These are phyloP conservation scores for Elsinoe perseae DNA, from an alignment of 2,329 filamentous ascomycete species.

Conservation along the genomic window DNA sequence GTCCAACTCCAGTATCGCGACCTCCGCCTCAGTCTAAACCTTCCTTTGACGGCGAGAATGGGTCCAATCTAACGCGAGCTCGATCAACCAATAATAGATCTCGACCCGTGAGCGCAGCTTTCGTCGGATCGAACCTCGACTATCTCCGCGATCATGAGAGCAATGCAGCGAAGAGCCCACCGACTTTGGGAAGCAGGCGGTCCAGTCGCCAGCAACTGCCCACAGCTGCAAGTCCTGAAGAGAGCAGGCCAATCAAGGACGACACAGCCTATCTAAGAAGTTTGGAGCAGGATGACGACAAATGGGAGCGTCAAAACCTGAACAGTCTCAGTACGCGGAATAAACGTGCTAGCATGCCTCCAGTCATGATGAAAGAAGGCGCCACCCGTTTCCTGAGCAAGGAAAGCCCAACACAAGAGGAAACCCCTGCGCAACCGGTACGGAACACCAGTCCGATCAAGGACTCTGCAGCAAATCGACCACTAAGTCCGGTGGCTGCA, in stretches of 20 bases:
- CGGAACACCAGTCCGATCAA: conserved; percentile 39
- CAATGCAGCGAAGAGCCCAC: conserved; percentile 24
- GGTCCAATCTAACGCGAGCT: conserved; percentile 51
- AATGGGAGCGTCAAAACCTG: conserved; percentile 32
- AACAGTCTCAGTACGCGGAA: conserved; percentile 51
- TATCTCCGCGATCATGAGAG: conserved; percentile 71
- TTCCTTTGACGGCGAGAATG: conserved; percentile 54
- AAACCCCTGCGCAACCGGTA: neutral
- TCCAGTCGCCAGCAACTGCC: conserved; percentile 26
- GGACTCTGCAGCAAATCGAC: neutral
- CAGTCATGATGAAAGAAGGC: conserved; percentile 33
- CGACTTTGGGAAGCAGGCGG: conserved; percentile 27
- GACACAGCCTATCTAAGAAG: conserved; percentile 77
- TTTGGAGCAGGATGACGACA: conserved; percentile 54
- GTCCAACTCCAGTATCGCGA: conserved; percentile 48
- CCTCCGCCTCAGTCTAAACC: conserved; percentile 65
- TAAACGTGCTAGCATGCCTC: conserved; percentile 66
- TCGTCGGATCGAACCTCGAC: conserved; percentile 74
- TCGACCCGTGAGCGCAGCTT: conserved; percentile 67
- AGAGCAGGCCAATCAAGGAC: conserved; percentile 59
- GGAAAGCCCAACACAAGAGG: neutral
- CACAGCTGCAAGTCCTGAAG: conserved; percentile 41
- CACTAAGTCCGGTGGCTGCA: conserved; percentile 62
- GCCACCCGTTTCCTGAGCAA: neutral
- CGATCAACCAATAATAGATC: conserved; percentile 59